Evolutionary conservation across 2,329 filamentous ascomycete species (phyloP).

Genomic region (Exophiala calicioides): DNA sequence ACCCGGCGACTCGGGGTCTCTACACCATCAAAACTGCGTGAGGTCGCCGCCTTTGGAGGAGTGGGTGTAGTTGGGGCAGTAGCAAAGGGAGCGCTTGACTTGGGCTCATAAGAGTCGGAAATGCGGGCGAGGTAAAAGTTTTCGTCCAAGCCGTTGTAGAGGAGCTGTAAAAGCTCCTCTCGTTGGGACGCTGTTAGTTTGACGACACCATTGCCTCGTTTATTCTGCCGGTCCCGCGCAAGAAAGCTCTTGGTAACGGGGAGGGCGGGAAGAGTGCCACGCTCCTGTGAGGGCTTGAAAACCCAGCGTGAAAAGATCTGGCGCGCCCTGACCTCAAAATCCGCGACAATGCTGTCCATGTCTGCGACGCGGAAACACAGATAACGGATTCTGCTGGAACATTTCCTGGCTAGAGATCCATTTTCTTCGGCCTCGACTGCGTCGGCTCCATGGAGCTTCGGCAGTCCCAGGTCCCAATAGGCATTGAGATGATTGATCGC

Average conservation of each 20-base stretch:
- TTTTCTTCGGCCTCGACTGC: slow-evolving; percentile 20
- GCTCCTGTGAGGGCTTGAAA: slow-evolving; percentile 34
- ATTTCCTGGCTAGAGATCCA: slow-evolving; percentile 28
- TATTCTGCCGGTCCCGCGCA: slow-evolving; percentile 12
- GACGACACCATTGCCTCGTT: slow-evolving; percentile 7
- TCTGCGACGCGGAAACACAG: slow-evolving; percentile 36
- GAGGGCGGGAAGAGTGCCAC: slow-evolving; percentile 31
- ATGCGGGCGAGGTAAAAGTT: slow-evolving; percentile 31
- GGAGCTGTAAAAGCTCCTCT: slow-evolving; percentile 32
- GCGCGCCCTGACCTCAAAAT: slow-evolving; percentile 38
- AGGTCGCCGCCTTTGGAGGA: background rate
- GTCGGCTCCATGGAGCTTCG: slow-evolving; percentile 25
- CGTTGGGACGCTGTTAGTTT: slow-evolving; percentile 25
- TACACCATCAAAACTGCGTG: slow-evolving; percentile 1
- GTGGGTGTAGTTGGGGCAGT: slow-evolving; percentile 7
- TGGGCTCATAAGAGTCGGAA: slow-evolving; percentile 33
- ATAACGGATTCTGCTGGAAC: slow-evolving; percentile 34
- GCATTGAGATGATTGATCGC: slow-evolving; percentile 39
- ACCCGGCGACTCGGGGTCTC: slow-evolving; percentile 1
- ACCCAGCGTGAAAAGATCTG: slow-evolving; percentile 28
- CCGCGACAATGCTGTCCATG: slow-evolving; percentile 32
- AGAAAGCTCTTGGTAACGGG: slow-evolving; percentile 27
- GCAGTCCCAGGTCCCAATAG: slow-evolving; percentile 39
- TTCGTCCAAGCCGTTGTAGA: slow-evolving; percentile 36
- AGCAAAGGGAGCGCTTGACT: slow-evolving; percentile 22